Evolutionary conservation across 768 basidiomycete species (phyloP).

Genomic region (Holtermannia corniformis): DNA sequence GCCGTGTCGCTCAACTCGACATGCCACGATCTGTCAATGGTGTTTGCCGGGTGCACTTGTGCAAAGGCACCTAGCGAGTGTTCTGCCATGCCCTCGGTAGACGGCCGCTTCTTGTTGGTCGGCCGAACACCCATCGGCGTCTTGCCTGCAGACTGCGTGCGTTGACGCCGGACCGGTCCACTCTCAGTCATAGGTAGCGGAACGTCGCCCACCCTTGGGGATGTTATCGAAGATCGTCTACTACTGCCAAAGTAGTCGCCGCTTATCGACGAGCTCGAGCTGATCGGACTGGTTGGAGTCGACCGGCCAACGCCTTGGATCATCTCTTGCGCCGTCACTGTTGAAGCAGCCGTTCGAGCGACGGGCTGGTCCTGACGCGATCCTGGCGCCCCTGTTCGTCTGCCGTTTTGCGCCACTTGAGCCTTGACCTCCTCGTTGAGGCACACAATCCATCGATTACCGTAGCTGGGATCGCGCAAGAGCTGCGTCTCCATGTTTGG

Average conservation of each 20-base stretch:
- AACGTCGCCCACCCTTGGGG: constrained; percentile 9
- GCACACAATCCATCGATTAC: constrained; percentile 29
- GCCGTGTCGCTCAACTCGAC: not conserved
- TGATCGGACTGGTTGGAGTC: constrained; percentile 27
- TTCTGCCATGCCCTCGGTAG: constrained; percentile 6
- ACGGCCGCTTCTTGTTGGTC: constrained; percentile 15
- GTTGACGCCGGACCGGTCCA: constrained; percentile 22
- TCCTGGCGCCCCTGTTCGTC: too few relatives aligned
- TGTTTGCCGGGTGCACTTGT: too few relatives aligned
- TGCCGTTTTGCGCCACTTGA: too few relatives aligned
- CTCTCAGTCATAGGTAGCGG: constrained; percentile 20
- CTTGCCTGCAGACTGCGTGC: constrained; percentile 18
- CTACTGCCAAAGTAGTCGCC: constrained; percentile 34
- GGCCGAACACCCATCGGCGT: constrained; percentile 17
- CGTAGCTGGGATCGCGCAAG: constrained; percentile 10
- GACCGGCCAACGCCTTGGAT: too few relatives aligned
- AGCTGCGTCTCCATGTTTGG: constrained; percentile 6
- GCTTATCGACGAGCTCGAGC: constrained; percentile 11
- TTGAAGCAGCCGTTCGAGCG: too few relatives aligned
- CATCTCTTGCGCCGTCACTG: too few relatives aligned
- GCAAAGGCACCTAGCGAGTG: not conserved
- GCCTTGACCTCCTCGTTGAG: constrained; percentile 22
- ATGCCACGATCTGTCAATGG: too few relatives aligned
- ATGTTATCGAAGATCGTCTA: too few relatives aligned
- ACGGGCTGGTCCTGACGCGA: too few relatives aligned